Evolutionary conservation across 495 filamentous ascomycete genomes (phyloP).

Genomic region (Halenospora varia): DNA sequence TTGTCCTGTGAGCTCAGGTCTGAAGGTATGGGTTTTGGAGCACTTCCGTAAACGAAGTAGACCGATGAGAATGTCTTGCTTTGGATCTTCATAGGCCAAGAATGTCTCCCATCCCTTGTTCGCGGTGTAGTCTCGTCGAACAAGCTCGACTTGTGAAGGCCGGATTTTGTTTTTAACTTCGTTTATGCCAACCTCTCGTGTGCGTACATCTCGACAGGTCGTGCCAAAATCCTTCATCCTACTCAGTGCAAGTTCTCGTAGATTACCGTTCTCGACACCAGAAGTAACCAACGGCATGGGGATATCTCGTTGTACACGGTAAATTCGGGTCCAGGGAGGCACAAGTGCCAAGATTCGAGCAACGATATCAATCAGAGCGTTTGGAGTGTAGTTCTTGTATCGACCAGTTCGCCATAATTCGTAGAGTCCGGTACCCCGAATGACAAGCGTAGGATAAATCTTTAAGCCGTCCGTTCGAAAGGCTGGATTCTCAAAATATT

Average conservation of each 20-base stretch:
- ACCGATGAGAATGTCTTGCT: constrained; percentile 95
- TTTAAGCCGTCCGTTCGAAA: constrained; percentile 98
- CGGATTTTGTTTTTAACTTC: constrained; percentile 98
- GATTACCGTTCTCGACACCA: constrained; percentile 95
- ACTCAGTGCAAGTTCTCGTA: constrained; percentile 86
- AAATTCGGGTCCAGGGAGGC: constrained; percentile 97
- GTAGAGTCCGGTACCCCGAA: constrained; percentile 94
- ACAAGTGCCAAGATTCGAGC: constrained; percentile 91
- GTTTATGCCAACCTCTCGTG: constrained; percentile 95
- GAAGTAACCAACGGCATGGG: constrained; percentile 97
- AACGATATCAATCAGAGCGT: constrained; percentile 90
- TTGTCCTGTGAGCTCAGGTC: constrained; percentile 78
- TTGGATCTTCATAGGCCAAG: constrained; percentile 94
- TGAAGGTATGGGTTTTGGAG: constrained; percentile 82
- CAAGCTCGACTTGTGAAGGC: constrained; percentile 91
- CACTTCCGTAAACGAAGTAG: constrained; percentile 89
- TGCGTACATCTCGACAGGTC: constrained; percentile 95
- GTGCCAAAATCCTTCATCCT: constrained; percentile 99
- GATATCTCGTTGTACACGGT: constrained; percentile 96
- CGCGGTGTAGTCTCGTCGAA: constrained; percentile 91
- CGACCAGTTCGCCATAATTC: constrained; percentile 95
- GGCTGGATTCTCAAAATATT: constrained; percentile 95
- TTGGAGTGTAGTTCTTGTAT: constrained; percentile 98
- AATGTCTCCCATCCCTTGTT: constrained; percentile 99
- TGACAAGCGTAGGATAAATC: constrained; percentile 97